Base-by-base conservation (phyloP, 2,329 filamentous ascomycete species). In the Penicillium sp. region DNA sequence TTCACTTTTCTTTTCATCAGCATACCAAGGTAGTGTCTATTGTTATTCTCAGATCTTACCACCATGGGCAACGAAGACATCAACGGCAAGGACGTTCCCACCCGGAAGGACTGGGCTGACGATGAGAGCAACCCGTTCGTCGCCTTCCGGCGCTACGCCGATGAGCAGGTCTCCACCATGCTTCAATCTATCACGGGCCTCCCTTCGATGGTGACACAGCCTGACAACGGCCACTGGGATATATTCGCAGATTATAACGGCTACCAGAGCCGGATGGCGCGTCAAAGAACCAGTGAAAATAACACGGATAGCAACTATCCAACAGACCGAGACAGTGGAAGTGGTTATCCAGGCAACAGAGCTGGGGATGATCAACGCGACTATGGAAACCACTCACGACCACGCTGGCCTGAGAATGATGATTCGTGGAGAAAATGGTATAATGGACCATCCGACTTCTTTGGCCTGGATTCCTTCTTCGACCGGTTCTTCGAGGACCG, bases 111-210 rank as follows among this genome's bases (percentile, higher is more conserved):
- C 54, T 64, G 62, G 62, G 52, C 56, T 40, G 68, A 76, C 50
- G 67, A 74, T 55, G 70, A 76, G 56, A 60, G 40, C 31, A 84
- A 84, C 56, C 82, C 83, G 1, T 85, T 86, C 68, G 78, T 84
- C 53, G 75, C 79, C 31, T 85, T 86, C 71, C 83, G 84, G 61
- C 81, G 80, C 58, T 84, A 82, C 66, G 81, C 83, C 53, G 83
- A 86, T 62, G 78, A 80, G 45, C 80, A 82, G 54, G 77, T 85
- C 61, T 79, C 77, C 9, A 79, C 78, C 16, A 68, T 86, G 49
- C 69, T 85, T 52, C 79, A 80, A 58, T 77, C 77, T 18, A 71
- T 84, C 51, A 79, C 80, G 54, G 75, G 77, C 29, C 69, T 80
- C 40, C 72, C 79, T 18, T 72, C 75, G 4, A 66, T 67, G 13